A percentile compares a stretch with the other conserved stretches of the same genome.
Evolutionary conservation across 2,329 filamentous ascomycete species (phyloP).

Genomic region (Biscogniauxia sp.): DNA sequence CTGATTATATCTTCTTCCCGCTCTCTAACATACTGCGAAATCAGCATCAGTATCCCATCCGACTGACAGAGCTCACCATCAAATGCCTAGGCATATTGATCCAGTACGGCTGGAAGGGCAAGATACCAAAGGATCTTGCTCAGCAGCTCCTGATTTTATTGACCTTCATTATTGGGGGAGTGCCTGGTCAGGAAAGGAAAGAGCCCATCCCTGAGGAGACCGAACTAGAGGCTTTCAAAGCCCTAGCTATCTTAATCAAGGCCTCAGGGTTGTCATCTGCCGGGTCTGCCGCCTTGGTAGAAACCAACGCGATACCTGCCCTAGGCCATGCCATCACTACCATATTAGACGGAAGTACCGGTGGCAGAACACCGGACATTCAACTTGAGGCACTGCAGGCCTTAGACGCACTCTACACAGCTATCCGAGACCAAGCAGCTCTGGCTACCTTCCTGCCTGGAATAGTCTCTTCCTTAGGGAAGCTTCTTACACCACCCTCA

Average conservation of each 20-base stretch:
- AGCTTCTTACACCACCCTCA: constrained; percentile 67
- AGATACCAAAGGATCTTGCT: constrained; percentile 68
- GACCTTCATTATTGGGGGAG: constrained; percentile 75
- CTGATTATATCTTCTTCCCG: constrained; percentile 94
- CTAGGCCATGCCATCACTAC: constrained; percentile 81
- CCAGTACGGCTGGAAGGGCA: constrained; percentile 72
- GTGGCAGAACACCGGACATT: constrained; percentile 63
- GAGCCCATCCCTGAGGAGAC: constrained; percentile 68
- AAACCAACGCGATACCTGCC: constrained; percentile 66
- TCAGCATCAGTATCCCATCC: constrained; percentile 68
- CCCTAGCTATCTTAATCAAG: constrained; percentile 64
- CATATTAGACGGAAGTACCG: constrained; percentile 69
- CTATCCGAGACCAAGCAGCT: constrained; percentile 69
- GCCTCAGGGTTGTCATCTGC: constrained; percentile 52
- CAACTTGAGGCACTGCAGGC: constrained; percentile 69
- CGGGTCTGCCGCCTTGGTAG: constrained; percentile 49
- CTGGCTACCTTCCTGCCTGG: constrained; percentile 86
- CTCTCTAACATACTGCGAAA: constrained; percentile 81
- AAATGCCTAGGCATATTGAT: constrained; percentile 74
- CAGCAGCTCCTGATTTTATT: constrained; percentile 85
- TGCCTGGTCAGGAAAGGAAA: constrained; percentile 53
- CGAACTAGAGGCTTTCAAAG: constrained; percentile 65
- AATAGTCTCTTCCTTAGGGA: constrained; percentile 77
- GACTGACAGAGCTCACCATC: constrained; percentile 72
- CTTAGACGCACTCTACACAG: constrained; percentile 58